Conservation (phyloP, 2,329 filamentous ascomycete genomes). For the Aspergillus ruber region DNA sequence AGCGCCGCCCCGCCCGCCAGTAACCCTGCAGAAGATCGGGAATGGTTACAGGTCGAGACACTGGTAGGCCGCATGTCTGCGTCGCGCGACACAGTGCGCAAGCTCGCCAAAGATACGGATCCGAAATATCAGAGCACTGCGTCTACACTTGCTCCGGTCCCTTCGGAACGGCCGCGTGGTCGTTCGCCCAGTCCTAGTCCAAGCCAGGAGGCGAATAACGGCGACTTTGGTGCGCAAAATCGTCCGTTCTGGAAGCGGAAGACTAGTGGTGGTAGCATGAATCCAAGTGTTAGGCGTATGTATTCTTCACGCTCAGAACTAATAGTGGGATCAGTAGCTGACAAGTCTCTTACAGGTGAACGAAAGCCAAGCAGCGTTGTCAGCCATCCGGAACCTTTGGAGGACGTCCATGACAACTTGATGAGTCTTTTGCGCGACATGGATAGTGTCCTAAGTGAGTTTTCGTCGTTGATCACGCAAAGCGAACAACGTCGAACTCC, state of each 20-base stretch:
- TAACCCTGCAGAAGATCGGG: conserved; percentile 59
- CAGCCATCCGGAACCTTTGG: conserved; percentile 47
- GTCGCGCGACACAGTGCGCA: conserved; percentile 78
- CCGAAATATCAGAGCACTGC: conserved; percentile 46
- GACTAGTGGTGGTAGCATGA: conserved; percentile 48
- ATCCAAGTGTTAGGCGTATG: conserved; percentile 35
- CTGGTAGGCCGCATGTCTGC: conserved; percentile 81
- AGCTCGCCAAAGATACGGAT: conserved; percentile 78
- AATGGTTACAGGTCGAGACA: conserved; percentile 82
- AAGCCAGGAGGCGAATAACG: conserved; percentile 27
- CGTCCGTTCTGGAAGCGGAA: conserved; percentile 91
- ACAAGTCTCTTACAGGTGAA: conserved; percentile 18
- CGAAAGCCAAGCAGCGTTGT: conserved; percentile 28
- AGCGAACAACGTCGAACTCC: conserved; percentile 68
- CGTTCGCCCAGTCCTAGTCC: conserved; percentile 34
- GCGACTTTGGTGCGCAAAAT: conserved; percentile 47
- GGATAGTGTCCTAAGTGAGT: conserved; percentile 75
- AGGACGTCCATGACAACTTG: conserved; percentile 72
- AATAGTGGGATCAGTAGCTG: conserved; percentile 47
- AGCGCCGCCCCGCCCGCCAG: conserved; percentile 10
- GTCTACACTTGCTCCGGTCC: neutral
- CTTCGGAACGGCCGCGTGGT: conserved; percentile 20
- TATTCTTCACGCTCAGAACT: conserved; percentile 42
- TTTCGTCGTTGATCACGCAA: conserved; percentile 67
- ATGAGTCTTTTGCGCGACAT: conserved; percentile 77